phyloP scores from a whole-genome alignment of 2,329 filamentous ascomycete species.

The Xylariaceae sp. region DNA sequence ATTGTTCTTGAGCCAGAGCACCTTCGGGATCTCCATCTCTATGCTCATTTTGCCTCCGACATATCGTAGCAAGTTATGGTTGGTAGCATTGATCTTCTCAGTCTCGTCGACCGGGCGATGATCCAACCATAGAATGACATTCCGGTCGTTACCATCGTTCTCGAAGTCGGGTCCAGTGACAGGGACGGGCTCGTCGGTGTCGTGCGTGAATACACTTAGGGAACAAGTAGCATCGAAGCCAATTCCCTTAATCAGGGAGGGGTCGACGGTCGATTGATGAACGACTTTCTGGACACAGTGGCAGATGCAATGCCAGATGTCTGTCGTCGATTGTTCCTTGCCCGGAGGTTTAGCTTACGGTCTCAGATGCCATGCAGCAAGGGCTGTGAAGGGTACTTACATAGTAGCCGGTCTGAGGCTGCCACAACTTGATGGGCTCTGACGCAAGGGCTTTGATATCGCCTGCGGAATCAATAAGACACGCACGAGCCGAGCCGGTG shows the following conservation, averaged over 20 bases:
- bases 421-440: conserved; percentile 76
- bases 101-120: conserved; percentile 90
- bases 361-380: neutral
- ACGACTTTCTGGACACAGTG: conserved; percentile 79
- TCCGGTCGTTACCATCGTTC: conserved; percentile 77
- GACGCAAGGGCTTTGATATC: conserved; percentile 77
- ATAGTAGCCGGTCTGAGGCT: conserved; percentile 72
- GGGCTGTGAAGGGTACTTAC: conserved; percentile 39
- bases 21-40: conserved; percentile 99
- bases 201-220: conserved; percentile 80
- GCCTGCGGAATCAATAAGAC: conserved; percentile 87
- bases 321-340: conserved; percentile 91
- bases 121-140: conserved; percentile 96
- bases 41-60: conserved; percentile 98
- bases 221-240: conserved; percentile 99
- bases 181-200: conserved; percentile 86
- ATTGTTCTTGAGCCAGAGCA: conserved; percentile 96
- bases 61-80: conserved; percentile 90
- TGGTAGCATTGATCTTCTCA: conserved; percentile 85
- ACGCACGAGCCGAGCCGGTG: conserved; percentile 90
- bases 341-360: neutral
- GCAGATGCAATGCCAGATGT: conserved; percentile 97
- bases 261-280: conserved; percentile 74
- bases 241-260: conserved; percentile 75
- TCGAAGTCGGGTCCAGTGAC: conserved; percentile 86